Evolutionary conservation across 2,329 filamentous ascomycete species (phyloP), one percentile per base, ranked within the genome.

Genomic region (Pestalotiopsis fici): DNA sequence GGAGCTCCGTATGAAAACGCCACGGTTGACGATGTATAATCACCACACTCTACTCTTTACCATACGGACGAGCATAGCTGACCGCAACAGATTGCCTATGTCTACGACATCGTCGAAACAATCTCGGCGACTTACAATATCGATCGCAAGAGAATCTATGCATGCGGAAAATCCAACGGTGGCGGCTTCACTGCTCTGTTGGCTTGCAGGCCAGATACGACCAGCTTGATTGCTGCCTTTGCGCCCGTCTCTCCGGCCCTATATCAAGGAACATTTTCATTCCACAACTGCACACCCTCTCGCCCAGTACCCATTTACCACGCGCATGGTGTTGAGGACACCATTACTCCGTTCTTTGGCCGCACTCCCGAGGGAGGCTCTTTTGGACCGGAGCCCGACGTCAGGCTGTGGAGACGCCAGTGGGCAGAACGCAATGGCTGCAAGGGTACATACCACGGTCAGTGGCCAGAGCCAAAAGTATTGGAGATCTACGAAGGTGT

Each of bases 1-100:
- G 72, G 72, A 4, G 72, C 73, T 7, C 72, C 71, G 0, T 74
- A 73, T 35, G 72, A 70, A 47, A 73, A 74, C 54, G 69, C n/a
- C 15, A 71, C 71, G 2, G 73, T 71, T n/a, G 71, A 74, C 56
- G 72, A 73, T 71, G 56, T 68, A 47, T n/a, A 13, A 37, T 61
- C 12, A 56, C 11, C 2, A n/a, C 21, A n/a, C 3, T n/a, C 5
- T 15, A 3, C 15, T 21, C 31, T 35, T 3, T 35, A 35, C 31
- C 31, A 35, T 15, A 11, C 21, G 39, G 1, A 5, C 7, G 15
- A 18, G 23, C 4, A 50, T 50, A 12, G 28, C 61, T 65, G 28
- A 56, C 18, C n/a, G 6, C 15, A 9, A 18, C 37, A 70, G 64
- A 72, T 74, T 37, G 68, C 69, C 31, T 74, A 74, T 60, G 71